phyloP scores from a whole-genome alignment of 1,284 basidiomycete genomes.

The Neolentinus lepideus region DNA sequence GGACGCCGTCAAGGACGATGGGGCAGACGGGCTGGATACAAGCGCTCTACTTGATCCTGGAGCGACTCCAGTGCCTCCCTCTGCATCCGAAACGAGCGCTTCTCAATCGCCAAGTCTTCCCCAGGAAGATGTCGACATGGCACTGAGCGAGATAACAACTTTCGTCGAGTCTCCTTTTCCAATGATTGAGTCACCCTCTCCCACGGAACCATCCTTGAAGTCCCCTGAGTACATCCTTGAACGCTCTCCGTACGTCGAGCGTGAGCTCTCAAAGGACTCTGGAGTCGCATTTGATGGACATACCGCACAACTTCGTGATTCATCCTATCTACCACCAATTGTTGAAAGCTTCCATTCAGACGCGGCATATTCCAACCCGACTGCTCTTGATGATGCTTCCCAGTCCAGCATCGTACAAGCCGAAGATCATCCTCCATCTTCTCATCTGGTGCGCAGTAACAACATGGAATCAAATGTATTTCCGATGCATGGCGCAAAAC shows the following conservation, averaged over 20 bases:
- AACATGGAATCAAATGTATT: too few relatives aligned
- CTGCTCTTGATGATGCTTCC: background rate
- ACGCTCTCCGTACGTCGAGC: too few relatives aligned
- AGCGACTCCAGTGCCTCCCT: background rate
- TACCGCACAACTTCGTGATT: too few relatives aligned
- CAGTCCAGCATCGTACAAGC: background rate
- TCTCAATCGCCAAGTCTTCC: background rate
- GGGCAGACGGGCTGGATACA: constrained; percentile 2
- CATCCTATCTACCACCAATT: too few relatives aligned
- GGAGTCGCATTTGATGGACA: too few relatives aligned
- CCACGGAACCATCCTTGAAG: background rate
- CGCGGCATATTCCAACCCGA: too few relatives aligned
- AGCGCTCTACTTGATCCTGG: background rate
- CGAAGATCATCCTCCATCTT: too few relatives aligned
- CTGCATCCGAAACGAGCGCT: background rate
- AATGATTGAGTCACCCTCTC: background rate
- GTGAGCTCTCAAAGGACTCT: too few relatives aligned
- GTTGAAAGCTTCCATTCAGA: too few relatives aligned
- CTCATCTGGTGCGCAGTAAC: too few relatives aligned
- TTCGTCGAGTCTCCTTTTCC: background rate
- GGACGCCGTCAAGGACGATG: constrained; percentile 8
- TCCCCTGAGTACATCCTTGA: background rate
- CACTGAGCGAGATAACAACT: background rate
- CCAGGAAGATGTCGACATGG: background rate
- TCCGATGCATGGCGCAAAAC: too few relatives aligned